These are phyloP conservation scores for Macrophomina pseudophaseolina DNA, from an alignment of 2,329 filamentous ascomycete species.

Conservation along the genomic window DNA sequence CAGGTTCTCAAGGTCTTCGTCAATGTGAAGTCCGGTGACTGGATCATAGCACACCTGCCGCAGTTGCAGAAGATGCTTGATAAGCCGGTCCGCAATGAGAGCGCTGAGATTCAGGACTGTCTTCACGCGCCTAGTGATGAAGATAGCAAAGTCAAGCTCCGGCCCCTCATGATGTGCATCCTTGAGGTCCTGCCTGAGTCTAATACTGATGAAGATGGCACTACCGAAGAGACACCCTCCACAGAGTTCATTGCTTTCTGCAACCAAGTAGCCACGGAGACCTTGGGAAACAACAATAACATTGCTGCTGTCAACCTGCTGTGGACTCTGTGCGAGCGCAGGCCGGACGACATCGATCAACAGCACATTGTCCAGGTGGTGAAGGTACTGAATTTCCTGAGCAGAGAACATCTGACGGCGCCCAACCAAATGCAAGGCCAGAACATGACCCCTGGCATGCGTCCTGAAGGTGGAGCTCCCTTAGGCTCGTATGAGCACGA, in stretches of 20 bases:
- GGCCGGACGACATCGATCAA: conserved; percentile 80
- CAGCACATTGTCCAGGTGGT: conserved; percentile 85
- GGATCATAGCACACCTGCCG: conserved; percentile 80
- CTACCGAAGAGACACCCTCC: conserved; percentile 74
- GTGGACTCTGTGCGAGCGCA: conserved; percentile 87
- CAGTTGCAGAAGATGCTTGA: conserved; percentile 86
- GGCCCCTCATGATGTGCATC: conserved; percentile 79
- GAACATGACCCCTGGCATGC: conserved; percentile 39
- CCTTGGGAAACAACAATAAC: conserved; percentile 79
- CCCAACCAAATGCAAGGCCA: conserved; percentile 53
- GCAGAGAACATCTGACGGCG: conserved; percentile 84
- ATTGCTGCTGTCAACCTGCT: conserved; percentile 89
- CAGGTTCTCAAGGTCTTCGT: conserved; percentile 90
- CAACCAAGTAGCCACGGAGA: conserved; percentile 85
- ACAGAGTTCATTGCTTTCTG: conserved; percentile 88
- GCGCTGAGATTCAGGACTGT: conserved; percentile 91
- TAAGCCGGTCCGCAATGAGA: conserved; percentile 85
- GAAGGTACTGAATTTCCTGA: conserved; percentile 86
- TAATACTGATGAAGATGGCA: conserved; percentile 82
- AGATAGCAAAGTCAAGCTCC: conserved; percentile 67
- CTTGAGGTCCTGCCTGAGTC: conserved; percentile 84
- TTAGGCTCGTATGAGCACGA: conserved; percentile 80
- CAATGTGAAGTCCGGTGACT: conserved; percentile 86
- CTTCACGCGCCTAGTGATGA: conserved; percentile 77
- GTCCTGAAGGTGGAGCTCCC: conserved; percentile 62